Conservation (phyloP, 352 stramenopile species). For the Phytophthora megakarya region DNA sequence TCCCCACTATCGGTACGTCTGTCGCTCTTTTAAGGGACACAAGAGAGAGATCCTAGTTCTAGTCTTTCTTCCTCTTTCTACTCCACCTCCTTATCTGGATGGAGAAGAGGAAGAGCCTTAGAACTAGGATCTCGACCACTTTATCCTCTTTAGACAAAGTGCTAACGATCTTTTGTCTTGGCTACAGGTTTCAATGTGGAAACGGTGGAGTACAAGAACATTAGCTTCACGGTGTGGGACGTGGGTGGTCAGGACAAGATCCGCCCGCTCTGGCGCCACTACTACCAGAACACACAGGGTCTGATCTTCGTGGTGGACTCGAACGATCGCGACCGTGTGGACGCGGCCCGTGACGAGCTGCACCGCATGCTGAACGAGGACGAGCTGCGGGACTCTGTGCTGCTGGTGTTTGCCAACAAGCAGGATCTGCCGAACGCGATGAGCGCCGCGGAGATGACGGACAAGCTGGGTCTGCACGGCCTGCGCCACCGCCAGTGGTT, state of each 20-base stretch:
- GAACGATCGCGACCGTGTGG: conserved; percentile 98
- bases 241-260: conserved; percentile 99
- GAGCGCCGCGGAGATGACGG: conserved; percentile 98
- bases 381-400: conserved; percentile 95
- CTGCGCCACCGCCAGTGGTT: conserved; percentile 99
- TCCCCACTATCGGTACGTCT: conserved; percentile 16
- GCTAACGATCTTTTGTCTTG: conserved; percentile 13
- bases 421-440: conserved; percentile 97
- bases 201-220: conserved; percentile 99
- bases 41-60: background rate
- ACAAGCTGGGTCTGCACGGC: conserved; percentile 97
- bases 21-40: background rate
- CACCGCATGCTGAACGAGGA: conserved; percentile 99
- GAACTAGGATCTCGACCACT: conserved; percentile 16
- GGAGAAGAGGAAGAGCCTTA: conserved; percentile 25
- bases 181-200: conserved; percentile 99
- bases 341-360: conserved; percentile 96
- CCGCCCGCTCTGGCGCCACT: conserved; percentile 98
- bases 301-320: conserved; percentile 99
- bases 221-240: conserved; percentile 99
- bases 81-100: too few relatives aligned
- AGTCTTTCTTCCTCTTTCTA: background rate
- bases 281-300: conserved; percentile 99
- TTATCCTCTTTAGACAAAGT: background rate
- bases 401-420: conserved; percentile 99